A percentile compares a stretch with the other conserved stretches of the same genome.
Conservation (phyloP, 2,329 filamentous ascomycete genomes). For the Sclerotinia trifoliorum region DNA sequence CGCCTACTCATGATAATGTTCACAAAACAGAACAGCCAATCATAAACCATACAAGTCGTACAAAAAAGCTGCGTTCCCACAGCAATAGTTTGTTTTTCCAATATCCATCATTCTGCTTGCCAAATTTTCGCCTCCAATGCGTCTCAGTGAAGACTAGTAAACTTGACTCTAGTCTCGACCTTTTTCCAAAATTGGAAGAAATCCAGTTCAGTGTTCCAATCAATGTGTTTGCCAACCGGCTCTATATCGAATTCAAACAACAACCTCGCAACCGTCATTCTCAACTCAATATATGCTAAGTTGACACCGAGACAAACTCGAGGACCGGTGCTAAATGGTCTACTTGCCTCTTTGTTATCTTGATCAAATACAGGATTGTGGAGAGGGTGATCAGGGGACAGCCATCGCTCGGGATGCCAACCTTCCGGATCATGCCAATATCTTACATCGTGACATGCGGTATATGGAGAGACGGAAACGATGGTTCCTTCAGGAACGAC, state of each 20-base stretch:
- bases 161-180: constrained; percentile 4
- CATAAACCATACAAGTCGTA: neutral
- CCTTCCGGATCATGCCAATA: constrained; percentile 13
- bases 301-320: constrained; percentile 10
- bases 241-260: constrained; percentile 8
- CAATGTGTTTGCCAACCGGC: neutral
- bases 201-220: neutral
- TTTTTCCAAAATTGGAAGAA: constrained; percentile 3
- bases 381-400: neutral
- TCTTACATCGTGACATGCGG: neutral
- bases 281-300: constrained; percentile 8
- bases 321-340: constrained; percentile 1
- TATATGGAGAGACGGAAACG: constrained; percentile 12
- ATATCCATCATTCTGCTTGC: neutral
- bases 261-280: neutral
- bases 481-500: neutral
- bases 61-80: neutral
- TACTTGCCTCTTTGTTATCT: constrained; percentile 3
- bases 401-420: constrained; percentile 12
- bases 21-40: neutral
- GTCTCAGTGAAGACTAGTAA: neutral
- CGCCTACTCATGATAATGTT: neutral
- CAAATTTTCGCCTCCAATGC: neutral
- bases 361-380: neutral
- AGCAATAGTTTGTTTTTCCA: neutral